Percentiles rank a stretch among this genome's conserved stretches.
Evolutionary conservation across 306 rosid genomes (phyloP).

Genomic region (Pyrus bretschneideri): DNA sequence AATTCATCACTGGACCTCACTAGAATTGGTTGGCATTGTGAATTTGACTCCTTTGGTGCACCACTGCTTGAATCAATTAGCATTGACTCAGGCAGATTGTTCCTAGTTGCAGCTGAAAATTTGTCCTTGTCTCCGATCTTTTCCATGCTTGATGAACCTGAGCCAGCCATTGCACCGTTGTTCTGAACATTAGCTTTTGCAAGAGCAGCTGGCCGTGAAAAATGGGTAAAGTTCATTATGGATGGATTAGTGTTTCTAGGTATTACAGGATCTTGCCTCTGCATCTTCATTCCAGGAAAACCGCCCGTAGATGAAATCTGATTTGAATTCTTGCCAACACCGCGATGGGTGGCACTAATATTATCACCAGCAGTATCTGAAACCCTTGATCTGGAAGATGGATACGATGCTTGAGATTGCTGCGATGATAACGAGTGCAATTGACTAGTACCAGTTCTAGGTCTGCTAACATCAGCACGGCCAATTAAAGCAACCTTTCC

Average conservation of each 20-base stretch:
- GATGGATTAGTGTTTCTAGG: slow-evolving; percentile 36
- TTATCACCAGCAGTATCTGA: slow-evolving; percentile 35
- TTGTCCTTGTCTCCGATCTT: slow-evolving; percentile 31
- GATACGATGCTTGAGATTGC: slow-evolving; percentile 48
- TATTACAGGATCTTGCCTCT: slow-evolving; percentile 44
- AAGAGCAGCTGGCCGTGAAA: slow-evolving; percentile 60
- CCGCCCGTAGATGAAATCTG: slow-evolving; percentile 43
- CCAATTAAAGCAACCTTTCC: slow-evolving; percentile 42
- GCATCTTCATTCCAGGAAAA: slow-evolving; percentile 36
- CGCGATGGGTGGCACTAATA: slow-evolving; percentile 25
- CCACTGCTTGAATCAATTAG: slow-evolving; percentile 31
- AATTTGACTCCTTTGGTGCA: slow-evolving; percentile 26
- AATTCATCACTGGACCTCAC: slow-evolving; percentile 41
- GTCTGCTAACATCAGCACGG: slow-evolving; percentile 34
- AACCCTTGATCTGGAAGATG: slow-evolving; percentile 41
- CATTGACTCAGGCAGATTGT: slow-evolving; percentile 33
- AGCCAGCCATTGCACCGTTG: slow-evolving; percentile 32
- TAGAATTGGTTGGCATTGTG: slow-evolving; percentile 33
- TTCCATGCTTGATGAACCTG: slow-evolving; percentile 30
- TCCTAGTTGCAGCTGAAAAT: slow-evolving; percentile 26
- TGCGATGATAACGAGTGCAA: slow-evolving; percentile 38
- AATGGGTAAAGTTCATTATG: slow-evolving; percentile 70
- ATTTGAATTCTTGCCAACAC: slow-evolving; percentile 31
- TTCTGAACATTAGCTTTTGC: slow-evolving; percentile 48
- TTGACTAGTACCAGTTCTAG: slow-evolving; percentile 34